A percentile compares a stretch with the other conserved stretches of the same genome.
phyloP scores from a whole-genome alignment of 169 alveolate species.

The Haemoproteus tartakovskyi region DNA sequence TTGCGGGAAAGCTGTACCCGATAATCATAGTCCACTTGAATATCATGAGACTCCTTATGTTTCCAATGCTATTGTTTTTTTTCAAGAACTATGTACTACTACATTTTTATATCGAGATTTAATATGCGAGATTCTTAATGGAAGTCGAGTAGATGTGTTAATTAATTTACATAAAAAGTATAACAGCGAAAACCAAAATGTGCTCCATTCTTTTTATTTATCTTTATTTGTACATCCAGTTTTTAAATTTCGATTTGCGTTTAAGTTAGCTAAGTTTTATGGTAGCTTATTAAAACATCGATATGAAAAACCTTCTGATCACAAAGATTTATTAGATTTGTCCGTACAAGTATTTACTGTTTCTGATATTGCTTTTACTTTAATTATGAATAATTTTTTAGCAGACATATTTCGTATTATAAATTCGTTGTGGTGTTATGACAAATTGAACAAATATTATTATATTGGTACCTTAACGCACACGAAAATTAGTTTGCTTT shows the following conservation, averaged over 20 bases:
- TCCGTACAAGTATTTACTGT: conserved; percentile 49
- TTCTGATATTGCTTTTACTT: conserved; percentile 43
- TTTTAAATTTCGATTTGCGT: conserved; percentile 54
- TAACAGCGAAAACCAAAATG: conserved; percentile 23
- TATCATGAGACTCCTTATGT: conserved; percentile 34
- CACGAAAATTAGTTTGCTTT: no score
- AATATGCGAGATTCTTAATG: conserved; percentile 38
- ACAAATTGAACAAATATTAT: no score
- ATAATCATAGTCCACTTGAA: no score
- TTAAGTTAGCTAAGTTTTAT: conserved; percentile 28
- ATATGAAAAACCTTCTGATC: conserved; percentile 14
- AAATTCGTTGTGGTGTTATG: no score
- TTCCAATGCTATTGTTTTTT: conserved; percentile 36
- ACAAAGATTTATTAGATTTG: conserved; percentile 2
- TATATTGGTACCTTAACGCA: no score
- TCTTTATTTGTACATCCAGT: conserved; percentile 52
- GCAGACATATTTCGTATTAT: no score
- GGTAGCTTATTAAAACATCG: conserved; percentile 2
- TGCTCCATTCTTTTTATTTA: conserved; percentile 20
- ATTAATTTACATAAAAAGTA: conserved; percentile 36
- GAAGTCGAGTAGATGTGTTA: conserved; percentile 16
- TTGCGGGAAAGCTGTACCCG: conserved; percentile 11
- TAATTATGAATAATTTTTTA: conserved; percentile 48
- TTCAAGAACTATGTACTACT: conserved; percentile 45
- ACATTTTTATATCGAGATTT: conserved; percentile 34